phyloP scores from a whole-genome alignment of 225 moss, liverwort and hornwort species.

The Climacium dendroides region DNA sequence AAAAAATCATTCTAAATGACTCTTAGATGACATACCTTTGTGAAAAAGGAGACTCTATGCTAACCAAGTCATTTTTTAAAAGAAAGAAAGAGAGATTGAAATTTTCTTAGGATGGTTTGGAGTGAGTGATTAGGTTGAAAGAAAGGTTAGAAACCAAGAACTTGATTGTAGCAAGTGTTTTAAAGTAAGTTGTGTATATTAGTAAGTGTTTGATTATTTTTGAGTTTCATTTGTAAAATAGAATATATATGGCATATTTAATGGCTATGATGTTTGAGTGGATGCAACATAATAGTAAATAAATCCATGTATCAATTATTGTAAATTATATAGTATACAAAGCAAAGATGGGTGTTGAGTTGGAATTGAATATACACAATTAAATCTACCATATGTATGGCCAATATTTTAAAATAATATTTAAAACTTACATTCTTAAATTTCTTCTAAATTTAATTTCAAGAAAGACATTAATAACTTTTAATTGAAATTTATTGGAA shows the following conservation, averaged over 20 bases:
- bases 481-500: not conserved
- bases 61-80: not conserved
- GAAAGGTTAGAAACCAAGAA: not conserved
- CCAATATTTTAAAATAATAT: not conserved
- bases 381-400: too few species aligned
- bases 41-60: not conserved
- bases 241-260: not conserved
- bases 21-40: fast-evolving
- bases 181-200: not conserved
- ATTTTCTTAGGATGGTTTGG: not conserved
- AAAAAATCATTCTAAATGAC: fast-evolving
- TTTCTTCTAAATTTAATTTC: not conserved
- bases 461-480: not conserved
- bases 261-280: not conserved
- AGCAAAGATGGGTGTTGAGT: not conserved
- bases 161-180: not conserved
- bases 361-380: not conserved
- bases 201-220: not conserved
- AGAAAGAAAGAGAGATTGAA: fast-evolving
- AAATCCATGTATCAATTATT: not conserved
- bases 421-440: not conserved
- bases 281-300: not conserved
- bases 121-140: not conserved
- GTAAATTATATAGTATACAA: not conserved
- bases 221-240: not conserved